A percentile compares a stretch with the other conserved stretches of the same genome.
Evolutionary conservation across 345 rosid genomes (phyloP).

Genomic region (Combretum micranthum): DNA sequence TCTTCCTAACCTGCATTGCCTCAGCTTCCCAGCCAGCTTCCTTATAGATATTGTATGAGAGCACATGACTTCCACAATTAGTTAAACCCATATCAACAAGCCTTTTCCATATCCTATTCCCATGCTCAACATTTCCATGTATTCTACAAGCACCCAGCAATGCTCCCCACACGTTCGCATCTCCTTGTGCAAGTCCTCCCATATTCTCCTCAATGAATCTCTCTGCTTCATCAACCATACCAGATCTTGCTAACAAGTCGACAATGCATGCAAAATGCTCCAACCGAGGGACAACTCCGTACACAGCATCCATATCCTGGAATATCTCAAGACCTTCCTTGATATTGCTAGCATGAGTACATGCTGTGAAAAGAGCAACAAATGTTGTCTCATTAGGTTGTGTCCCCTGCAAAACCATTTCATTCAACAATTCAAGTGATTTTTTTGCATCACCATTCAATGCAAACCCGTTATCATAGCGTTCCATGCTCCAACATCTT

Average conservation of each 20-base stretch:
- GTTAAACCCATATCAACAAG: constrained; percentile 16
- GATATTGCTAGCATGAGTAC: constrained; percentile 23
- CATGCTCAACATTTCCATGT: constrained; percentile 27
- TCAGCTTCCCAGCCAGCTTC: constrained; percentile 30
- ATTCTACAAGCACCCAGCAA: constrained; percentile 25
- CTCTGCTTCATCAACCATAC: constrained; percentile 25
- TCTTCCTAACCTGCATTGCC: constrained; percentile 19
- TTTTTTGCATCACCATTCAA: constrained; percentile 23
- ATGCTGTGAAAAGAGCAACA: constrained; percentile 19
- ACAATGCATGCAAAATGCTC: constrained; percentile 30
- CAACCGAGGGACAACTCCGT: constrained; percentile 16
- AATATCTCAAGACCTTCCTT: constrained; percentile 23
- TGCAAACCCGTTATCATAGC: constrained; percentile 30
- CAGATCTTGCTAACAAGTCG: constrained; percentile 27
- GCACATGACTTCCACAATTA: constrained; percentile 18
- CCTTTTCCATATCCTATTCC: constrained; percentile 28
- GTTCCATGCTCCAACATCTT: constrained; percentile 31
- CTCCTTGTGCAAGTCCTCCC: constrained; percentile 23
- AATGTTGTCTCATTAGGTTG: constrained; percentile 30
- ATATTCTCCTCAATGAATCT: constrained; percentile 23
- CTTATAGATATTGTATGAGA: constrained; percentile 24
- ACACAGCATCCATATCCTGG: constrained; percentile 14
- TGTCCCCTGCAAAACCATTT: constrained; percentile 15
- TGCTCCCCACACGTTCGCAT: constrained; percentile 35
- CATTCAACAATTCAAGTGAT: constrained; percentile 20